These are phyloP conservation scores for Arabidopsis hybrid DNA, from an alignment of 441 rosid genomes.

Conservation along the genomic window DNA sequence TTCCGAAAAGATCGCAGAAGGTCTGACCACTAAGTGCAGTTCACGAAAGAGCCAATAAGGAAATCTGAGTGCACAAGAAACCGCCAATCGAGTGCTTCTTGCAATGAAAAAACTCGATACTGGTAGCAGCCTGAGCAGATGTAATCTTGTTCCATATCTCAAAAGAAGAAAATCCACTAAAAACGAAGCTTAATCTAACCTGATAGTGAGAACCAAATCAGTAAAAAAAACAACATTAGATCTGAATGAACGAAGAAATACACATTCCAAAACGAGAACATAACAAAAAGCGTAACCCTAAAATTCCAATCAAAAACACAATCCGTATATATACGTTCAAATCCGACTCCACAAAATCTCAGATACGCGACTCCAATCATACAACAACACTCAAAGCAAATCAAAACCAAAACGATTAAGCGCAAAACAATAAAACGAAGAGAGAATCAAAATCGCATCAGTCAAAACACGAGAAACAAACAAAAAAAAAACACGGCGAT, in stretches of 20 bases:
- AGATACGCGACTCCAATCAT: constrained; percentile 15
- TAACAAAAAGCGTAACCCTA: constrained; percentile 3
- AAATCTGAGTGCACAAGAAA: constrained; percentile 74
- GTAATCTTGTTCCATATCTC: constrained; percentile 78
- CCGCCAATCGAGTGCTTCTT: constrained; percentile 94
- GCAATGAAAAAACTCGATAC: constrained; percentile 73
- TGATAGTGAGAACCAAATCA: constrained; percentile 41
- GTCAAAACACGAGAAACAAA: not conserved
- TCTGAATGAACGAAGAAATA: constrained; percentile 9
- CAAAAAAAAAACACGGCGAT: not conserved
- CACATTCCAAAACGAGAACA: constrained; percentile 13
- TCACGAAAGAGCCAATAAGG: constrained; percentile 82
- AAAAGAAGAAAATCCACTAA: constrained; percentile 46
- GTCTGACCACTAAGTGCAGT: constrained; percentile 82
- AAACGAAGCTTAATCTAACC: constrained; percentile 65
- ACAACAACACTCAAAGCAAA: not conserved
- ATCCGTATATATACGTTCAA: constrained; percentile 1
- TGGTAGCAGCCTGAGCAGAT: constrained; percentile 73
- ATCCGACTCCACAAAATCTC: constrained; percentile 12
- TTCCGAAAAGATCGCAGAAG: constrained; percentile 55
- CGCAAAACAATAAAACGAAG: not conserved
- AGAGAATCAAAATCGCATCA: not conserved
- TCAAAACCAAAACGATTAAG: constrained; percentile 34
- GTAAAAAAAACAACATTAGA: constrained; percentile 11
- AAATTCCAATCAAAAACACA: not conserved